Evolutionary conservation across 2,329 filamentous ascomycete species (phyloP).

Genomic region (Ceratocystis cubensis): DNA sequence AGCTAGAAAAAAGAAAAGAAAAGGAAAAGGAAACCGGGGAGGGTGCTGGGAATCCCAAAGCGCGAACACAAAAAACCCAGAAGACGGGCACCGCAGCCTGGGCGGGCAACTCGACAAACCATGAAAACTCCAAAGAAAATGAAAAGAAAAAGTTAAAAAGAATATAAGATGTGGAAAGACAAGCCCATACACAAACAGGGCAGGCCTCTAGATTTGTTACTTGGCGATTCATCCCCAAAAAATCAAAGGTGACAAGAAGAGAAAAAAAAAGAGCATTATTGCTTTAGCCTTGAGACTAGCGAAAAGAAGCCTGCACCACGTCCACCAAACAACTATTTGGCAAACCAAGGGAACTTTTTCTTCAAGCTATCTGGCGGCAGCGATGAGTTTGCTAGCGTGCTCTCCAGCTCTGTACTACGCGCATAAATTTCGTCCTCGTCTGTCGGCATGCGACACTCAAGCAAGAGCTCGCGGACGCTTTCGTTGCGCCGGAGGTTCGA

Average conservation of each 20-base stretch:
- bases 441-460: conserved; percentile 68
- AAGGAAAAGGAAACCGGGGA: not conserved
- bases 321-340: conserved; percentile 31
- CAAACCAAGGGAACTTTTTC: conserved; percentile 57
- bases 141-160: not conserved
- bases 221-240: not conserved
- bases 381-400: conserved; percentile 30
- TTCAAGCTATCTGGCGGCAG: conserved; percentile 38
- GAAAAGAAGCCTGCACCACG: conserved; percentile 2
- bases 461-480: conserved; percentile 57
- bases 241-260: not conserved
- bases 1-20: not conserved
- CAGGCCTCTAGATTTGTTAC: not conserved
- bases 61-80: not conserved
- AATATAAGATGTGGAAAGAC: not conserved
- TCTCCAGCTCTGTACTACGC: conserved; percentile 48
- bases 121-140: not conserved
- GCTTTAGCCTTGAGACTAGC: not conserved
- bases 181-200: not conserved
- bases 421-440: conserved; percentile 73
- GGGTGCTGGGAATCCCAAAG: not conserved
- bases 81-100: not conserved
- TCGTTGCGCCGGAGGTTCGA: conserved; percentile 58
- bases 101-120: not conserved
- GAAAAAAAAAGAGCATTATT: not conserved